phyloP scores from a whole-genome alignment of 1,284 basidiomycete genomes.

The Trichosporon coremiiforme region DNA sequence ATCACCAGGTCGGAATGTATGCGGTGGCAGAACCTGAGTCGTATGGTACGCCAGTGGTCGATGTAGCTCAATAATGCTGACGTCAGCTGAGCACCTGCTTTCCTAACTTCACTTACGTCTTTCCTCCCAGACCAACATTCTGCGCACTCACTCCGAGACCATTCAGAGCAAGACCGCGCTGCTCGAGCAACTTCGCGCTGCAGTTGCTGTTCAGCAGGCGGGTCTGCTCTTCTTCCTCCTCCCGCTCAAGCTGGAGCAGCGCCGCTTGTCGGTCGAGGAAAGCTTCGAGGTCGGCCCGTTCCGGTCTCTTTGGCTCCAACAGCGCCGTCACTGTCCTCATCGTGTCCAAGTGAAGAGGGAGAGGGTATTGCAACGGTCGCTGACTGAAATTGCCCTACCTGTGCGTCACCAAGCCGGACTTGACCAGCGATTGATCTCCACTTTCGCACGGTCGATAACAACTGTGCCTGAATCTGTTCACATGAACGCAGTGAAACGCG shows the following conservation, averaged over 20 bases:
- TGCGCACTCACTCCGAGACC: constrained; percentile 71
- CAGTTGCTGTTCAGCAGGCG: constrained; percentile 80
- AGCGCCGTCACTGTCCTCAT: constrained; percentile 22
- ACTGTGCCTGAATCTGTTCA: not conserved
- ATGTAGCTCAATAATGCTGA: constrained; percentile 80
- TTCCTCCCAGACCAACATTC: constrained; percentile 82
- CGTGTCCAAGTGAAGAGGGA: not conserved
- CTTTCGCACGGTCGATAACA: not conserved
- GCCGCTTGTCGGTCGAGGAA: constrained; percentile 73
- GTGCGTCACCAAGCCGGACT: not conserved
- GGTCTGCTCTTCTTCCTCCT: constrained; percentile 79
- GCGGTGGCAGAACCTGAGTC: constrained; percentile 72
- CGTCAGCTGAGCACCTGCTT: not conserved
- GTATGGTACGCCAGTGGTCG: constrained; percentile 78
- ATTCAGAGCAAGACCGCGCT: constrained; percentile 74
- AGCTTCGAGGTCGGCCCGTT: constrained; percentile 56
- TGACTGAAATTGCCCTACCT: not conserved
- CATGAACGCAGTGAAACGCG: not conserved
- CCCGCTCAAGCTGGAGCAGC: constrained; percentile 71
- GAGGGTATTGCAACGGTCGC: no score
- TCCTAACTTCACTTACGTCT: constrained; percentile 67
- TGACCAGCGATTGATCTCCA: not conserved
- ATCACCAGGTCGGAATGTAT: constrained; percentile 80
- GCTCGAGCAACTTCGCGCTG: constrained; percentile 78
- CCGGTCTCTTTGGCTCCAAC: constrained; percentile 33